Conservation (phyloP, 2,329 filamentous ascomycete species). For the Fusarium nurragi region DNA sequence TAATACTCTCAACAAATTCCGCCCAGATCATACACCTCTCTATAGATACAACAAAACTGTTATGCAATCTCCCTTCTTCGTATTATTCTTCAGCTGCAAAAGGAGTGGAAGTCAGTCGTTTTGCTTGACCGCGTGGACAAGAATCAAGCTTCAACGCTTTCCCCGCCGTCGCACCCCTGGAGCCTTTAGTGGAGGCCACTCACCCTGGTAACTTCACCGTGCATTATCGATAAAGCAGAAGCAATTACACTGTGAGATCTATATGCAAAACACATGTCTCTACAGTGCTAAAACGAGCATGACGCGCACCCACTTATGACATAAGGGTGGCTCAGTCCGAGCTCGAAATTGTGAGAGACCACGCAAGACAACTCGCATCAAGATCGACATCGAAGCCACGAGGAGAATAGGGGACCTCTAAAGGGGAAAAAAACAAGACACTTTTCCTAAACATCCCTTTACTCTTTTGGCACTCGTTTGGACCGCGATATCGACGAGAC, state of each 20-base stretch:
- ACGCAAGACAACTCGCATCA: slow-evolving; percentile 43
- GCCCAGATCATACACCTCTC: not conserved
- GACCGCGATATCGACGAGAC: slow-evolving; percentile 5
- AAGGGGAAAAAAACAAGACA: slow-evolving; percentile 33
- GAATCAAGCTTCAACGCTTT: slow-evolving; percentile 27
- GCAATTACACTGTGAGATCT: slow-evolving; percentile 8
- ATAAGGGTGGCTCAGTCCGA: slow-evolving; percentile 46
- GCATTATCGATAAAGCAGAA: not conserved
- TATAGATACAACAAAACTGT: no score
- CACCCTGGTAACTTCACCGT: slow-evolving; percentile 29
- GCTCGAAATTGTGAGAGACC: slow-evolving; percentile 46
- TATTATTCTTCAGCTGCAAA: not conserved
- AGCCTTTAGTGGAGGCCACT: slow-evolving; percentile 24
- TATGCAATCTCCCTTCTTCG: no score
- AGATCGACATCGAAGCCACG: slow-evolving; percentile 43
- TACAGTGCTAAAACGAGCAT: slow-evolving; percentile 28
- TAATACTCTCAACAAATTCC: not conserved
- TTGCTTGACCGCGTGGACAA: slow-evolving; percentile 20
- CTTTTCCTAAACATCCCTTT: slow-evolving; percentile 24
- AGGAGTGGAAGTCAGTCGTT: not conserved
- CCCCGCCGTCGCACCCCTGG: slow-evolving; percentile 40
- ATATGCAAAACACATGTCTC: not conserved
- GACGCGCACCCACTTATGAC: slow-evolving; percentile 41
- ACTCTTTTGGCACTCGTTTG: slow-evolving; percentile 11
- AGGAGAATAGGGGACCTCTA: slow-evolving; percentile 42